Conservation (phyloP, 2,329 filamentous ascomycete genomes). For the Graphium sp. region DNA sequence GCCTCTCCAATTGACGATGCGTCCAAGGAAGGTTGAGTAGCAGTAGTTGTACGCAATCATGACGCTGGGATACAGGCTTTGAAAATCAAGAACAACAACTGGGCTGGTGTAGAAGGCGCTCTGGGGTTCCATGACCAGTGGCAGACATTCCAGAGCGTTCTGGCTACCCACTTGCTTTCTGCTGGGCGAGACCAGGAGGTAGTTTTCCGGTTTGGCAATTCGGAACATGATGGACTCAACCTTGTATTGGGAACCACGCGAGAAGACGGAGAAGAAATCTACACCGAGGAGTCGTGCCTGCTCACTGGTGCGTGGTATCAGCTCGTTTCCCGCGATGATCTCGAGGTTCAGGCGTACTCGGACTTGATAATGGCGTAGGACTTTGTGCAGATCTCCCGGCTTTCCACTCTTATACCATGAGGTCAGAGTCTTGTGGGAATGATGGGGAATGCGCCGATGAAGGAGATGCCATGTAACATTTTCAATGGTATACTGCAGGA, state of each 20-base stretch:
- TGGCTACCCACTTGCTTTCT: constrained; percentile 84
- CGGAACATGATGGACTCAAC: constrained; percentile 98
- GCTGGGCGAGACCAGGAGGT: constrained; percentile 76
- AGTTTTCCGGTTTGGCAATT: constrained; percentile 94
- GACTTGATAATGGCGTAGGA: constrained; percentile 61
- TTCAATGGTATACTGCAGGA: constrained; percentile 91
- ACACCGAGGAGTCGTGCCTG: constrained; percentile 85
- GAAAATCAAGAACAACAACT: constrained; percentile 82
- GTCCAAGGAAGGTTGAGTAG: constrained; percentile 88
- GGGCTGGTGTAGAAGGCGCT: constrained; percentile 89
- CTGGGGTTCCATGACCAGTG: constrained; percentile 93
- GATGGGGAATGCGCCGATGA: constrained; percentile 77
- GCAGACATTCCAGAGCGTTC: constrained; percentile 86
- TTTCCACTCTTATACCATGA: constrained; percentile 61
- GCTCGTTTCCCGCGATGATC: constrained; percentile 77
- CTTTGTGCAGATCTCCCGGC: constrained; percentile 51
- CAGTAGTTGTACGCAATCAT: constrained; percentile 99
- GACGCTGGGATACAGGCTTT: constrained; percentile 88
- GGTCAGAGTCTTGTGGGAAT: constrained; percentile 63
- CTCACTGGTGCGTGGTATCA: constrained; percentile 79
- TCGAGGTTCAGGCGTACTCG: constrained; percentile 74
- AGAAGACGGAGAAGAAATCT: constrained; percentile 94
- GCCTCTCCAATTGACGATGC: constrained; percentile 82
- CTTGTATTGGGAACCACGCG: constrained; percentile 91
- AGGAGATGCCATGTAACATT: constrained; percentile 87